Base-by-base conservation (phyloP, 75 land plant species). In the Gnetum montanum region DNA sequence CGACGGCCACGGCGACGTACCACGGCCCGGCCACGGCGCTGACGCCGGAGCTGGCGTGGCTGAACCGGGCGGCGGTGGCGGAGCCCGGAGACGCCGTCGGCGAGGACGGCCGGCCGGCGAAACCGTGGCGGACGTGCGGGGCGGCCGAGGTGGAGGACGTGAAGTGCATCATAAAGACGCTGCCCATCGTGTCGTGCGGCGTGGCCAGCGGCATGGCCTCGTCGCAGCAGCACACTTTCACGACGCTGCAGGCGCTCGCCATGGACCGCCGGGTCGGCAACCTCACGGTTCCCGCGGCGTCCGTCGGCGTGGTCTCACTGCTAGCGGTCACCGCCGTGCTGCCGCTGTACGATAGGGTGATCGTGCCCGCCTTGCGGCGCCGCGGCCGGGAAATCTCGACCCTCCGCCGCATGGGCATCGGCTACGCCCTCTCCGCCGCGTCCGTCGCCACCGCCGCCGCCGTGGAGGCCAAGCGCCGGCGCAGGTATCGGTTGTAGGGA, bases 131-230 rank as follows among this genome's bases (percentile, higher is more conserved):
- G 26, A 45, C 70, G 23, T 70, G 75, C 46, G 35, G 68, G 2
- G 68, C 64, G 1, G 46, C 45, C 22, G 58, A 70, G 34, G 43
- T 64, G 12, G 77, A 74, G 56, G 74, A 53, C 43, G 47, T 73
- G 4, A 73, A 73, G 54, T 30, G 52, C 26, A 23, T 73, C 7
- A 34, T 74, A 4, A 31, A 62, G 26, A 63, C 55, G 36, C 34
- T 58, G 1, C 74, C 77, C 54, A 64, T 74, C 13, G 64, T 75
- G 59, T 15, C 55, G 10, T 51, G 63, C 49, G 44, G 58, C 16
- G 63, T 73, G n/a, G 37, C 61, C 20, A 24, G 34, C 15, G 4
- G 46, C n/a, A 28, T 65, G 29, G 38, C 58, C 11, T 52, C 34
- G 12, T 26, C 61, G 8, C 34, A 31, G 20, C 43, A 63, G 16